Evolutionary conservation across 148 eudicot species (phyloP).

Genomic region (Polygonum aviculare): DNA sequence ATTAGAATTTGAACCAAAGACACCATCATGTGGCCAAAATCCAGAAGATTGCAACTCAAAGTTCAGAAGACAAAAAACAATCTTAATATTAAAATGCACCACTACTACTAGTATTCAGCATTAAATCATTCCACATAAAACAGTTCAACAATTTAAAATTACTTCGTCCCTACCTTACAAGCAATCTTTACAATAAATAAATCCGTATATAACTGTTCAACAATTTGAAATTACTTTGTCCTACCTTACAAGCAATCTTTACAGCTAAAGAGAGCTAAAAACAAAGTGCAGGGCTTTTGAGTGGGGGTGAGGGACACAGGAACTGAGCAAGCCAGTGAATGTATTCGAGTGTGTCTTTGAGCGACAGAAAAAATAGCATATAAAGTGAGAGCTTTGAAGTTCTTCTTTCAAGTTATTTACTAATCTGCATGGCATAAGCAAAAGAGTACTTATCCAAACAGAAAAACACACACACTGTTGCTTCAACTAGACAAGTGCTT

Average conservation of each 20-base stretch:
- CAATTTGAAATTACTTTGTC: not conserved
- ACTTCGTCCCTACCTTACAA: not conserved
- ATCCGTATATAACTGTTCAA: not conserved
- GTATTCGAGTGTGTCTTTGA: not conserved
- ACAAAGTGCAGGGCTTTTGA: not conserved
- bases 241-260: not conserved
- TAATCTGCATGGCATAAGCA: not conserved
- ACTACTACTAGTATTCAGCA: not conserved
- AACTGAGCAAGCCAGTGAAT: not conserved
- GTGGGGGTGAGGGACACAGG: not conserved
- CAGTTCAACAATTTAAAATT: not conserved
- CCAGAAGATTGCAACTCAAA: not conserved
- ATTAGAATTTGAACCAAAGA: not conserved
- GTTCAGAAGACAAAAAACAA: not conserved
- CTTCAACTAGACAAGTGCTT: not conserved
- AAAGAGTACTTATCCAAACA: too few relatives aligned
- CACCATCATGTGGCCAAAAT: not conserved
- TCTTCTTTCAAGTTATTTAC: not conserved
- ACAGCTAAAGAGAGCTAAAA: not conserved
- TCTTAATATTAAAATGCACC: not conserved
- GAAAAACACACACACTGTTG: too few relatives aligned
- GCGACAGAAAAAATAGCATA: not conserved
- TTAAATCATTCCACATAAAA: not conserved
- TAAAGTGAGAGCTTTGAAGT: not conserved
- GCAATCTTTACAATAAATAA: not conserved